Conservation (phyloP, 2,329 filamentous ascomycete genomes). For the Dactylellina haptotyla region DNA sequence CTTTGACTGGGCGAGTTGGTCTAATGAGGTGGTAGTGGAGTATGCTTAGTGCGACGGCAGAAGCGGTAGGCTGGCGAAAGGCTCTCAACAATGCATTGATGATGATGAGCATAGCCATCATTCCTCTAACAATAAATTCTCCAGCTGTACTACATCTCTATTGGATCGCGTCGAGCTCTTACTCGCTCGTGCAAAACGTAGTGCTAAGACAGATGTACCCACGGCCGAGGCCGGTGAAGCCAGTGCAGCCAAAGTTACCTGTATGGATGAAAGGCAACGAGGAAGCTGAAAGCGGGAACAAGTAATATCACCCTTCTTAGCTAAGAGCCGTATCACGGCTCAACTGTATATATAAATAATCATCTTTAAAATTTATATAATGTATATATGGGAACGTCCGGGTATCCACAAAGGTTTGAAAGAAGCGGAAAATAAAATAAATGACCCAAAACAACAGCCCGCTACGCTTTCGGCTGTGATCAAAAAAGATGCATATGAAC, state of each 20-base stretch:
- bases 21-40: neutral
- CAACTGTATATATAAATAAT: neutral
- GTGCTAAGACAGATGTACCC: constrained; percentile 11
- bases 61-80: constrained; percentile 34
- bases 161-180: constrained; percentile 39
- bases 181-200: constrained; percentile 41
- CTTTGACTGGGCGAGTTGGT: neutral
- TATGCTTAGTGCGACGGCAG: neutral
- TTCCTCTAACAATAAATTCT: constrained; percentile 40
- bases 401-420: constrained; percentile 20
- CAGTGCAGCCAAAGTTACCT: constrained; percentile 13
- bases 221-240: constrained; percentile 9
- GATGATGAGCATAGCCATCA: constrained; percentile 12
- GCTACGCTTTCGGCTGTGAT: neutral
- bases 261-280: constrained; percentile 24
- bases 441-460: neutral
- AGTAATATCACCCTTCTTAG: neutral
- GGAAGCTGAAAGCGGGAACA: neutral
- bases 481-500: neutral
- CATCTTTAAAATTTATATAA: neutral
- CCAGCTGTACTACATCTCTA: constrained; percentile 35
- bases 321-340: neutral
- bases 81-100: constrained; percentile 19
- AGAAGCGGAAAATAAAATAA: constrained; percentile 25
- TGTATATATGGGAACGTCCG: constrained; percentile 36